Base-by-base conservation (phyloP, 345 rosid species). In the Lepidium aucheri region DNA sequence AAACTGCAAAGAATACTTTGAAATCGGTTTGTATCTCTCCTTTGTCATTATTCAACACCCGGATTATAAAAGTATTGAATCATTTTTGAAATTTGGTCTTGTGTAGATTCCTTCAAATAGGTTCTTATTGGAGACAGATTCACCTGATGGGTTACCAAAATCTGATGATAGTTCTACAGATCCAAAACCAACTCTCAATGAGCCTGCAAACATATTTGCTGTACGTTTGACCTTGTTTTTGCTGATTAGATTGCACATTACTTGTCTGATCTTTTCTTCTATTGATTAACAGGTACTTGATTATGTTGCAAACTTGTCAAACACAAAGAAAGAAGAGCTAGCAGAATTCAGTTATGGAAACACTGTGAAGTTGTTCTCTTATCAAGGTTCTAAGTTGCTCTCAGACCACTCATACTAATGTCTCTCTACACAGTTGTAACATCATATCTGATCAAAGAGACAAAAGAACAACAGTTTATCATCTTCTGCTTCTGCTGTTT, bases 111-210 rank as follows among this genome's bases (percentile, higher is more conserved):
- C 95, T 74, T 71, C 51, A 3, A 86, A 87, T 47, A 87, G 93
- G 79, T 80, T 92, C 73, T 81, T 89, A 64, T 74, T 92, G 74
- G 97, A 89, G 82, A 83, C 98, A 35, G 98, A 92, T 70, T 88
- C 95, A 16, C 95, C 98, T 17, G 96, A 92, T 68, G 96, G 91
- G 10, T 40, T 86, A 58, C 97, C 98, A 32, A 83, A 74, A 56
- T 63, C 69, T 28, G 73, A 69, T 69, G 73, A 69, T 16, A 60
- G 67, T 41, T 51, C 65, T 15, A 35, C 58, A 7, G 65, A 68
- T 57, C 81, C 80, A 14, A 84, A 69, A 46, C 85, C 83, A 43
- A 78, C 77, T 34, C 86, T 84, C 14, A 89, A 92, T 83, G 96
- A 89, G 73, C 95, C 98, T 1, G 95, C 96, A 67, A 89, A 89